Evolutionary conservation across 768 basidiomycete species (phyloP), one percentile per base, ranked within the genome.

Genomic region (Leccinum barrowsii): DNA sequence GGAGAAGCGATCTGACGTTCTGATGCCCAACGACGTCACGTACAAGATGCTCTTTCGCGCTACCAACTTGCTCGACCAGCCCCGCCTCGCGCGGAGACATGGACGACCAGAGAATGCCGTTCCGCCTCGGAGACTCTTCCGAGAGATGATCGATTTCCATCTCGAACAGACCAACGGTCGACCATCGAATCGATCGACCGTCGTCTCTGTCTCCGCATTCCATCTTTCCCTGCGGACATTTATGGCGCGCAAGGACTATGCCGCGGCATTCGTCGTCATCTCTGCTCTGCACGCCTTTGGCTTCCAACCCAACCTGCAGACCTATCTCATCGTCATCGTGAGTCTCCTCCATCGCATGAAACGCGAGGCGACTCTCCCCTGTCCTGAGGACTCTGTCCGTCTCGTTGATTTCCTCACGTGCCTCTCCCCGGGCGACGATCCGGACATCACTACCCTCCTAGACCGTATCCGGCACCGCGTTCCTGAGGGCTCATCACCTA

Each of bases 211-310:
- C 0, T 74, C 69, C 32, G 67, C 79, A 1, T 64, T 84, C 35
- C 77, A 77, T 60, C 63, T 74, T 26, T 75, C 76, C 1, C 71
- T 85, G 5, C 75, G 76, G n/a, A 70, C 76, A 0, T 81, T 82
- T 61, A 66, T 85, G 55, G 66, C 65, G 0, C 63, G 68, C 12
- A 69, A 70, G 3, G 84, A 85, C 67, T 84, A 81, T 57, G 67
- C 79, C 11, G 83, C 74, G 1, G 82, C 80, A 1, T 75, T 75
- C 59, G 64, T 79, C 49, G 69, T 70, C 17, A 57, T 85, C 10
- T 70, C 67, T 24, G 60, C 74, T 8, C 73, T 77, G 55, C 44
- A 50, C 15, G 51, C 58, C 0, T 67, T 75, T 34, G 65, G 67
- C 2, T 64, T 78, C 12, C 61, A 63, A 1, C 64, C 77, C 11